Evolutionary conservation across 768 basidiomycete species (phyloP), one percentile per base, ranked within the genome.

Genomic region (Podaxis pistillaris): DNA sequence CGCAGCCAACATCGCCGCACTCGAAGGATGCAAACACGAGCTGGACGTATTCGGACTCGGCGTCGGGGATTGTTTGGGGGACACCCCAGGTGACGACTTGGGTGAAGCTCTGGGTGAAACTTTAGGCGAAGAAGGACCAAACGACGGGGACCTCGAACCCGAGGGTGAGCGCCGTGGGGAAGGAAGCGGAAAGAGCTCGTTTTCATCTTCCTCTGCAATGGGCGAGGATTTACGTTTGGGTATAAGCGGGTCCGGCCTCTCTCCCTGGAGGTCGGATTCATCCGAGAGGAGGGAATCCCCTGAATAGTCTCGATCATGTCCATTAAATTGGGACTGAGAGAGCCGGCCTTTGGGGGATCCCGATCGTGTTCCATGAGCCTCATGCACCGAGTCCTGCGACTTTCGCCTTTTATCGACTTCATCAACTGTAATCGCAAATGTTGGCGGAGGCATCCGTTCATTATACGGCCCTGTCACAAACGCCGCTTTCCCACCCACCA

Each of bases 391-490:
- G 33, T 85, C 83, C n/a, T 72, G 73, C 8, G 80, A 80, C 57
- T 79, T 77, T 12, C 84, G 76, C 24, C 85, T 78, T 66, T 79
- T 84, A 65, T 89, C 87, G 3, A 87, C 80, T 68, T 88, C 88
- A 64, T 90, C 88, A 0, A 89, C 86, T 4, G 72, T 83, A 19
- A 87, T 74, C 1, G 82, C 68, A 36, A 80, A 72, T 1, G 72
- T 67, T 7, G 74, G 52, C 9, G 54, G 54, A 11, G 47, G 59
- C 58, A 62, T 53, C 7, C 37, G 40, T 15, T 30, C 56, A 26
- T 44, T 52, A n/a, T n/a, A 58, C 3, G 58, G 41, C 4, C 37
- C 51, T 15, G 51, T 56, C 8, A 37, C 28, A 55, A 56, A 50
- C 7, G 54, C 28, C 28, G 33, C 54, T 50, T 63, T 60, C n/a